Percentiles rank a stretch among this genome's conserved stretches.
Evolutionary conservation across 495 filamentous ascomycete species (phyloP).

Genomic region (Penicillium parvum): DNA sequence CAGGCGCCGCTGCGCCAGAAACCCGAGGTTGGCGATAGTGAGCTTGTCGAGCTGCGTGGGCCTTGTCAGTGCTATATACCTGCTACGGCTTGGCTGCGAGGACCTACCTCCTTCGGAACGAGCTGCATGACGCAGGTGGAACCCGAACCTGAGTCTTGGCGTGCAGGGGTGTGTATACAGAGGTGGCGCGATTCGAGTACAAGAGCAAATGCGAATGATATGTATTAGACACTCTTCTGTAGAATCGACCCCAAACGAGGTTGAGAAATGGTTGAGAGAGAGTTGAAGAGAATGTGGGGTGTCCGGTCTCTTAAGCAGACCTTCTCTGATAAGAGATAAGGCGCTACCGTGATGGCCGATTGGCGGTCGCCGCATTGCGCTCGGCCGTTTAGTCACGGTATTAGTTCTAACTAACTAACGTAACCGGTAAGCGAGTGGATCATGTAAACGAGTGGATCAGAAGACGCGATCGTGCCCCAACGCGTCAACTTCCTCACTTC

Average conservation of each 20-base stretch:
- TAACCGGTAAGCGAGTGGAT: no score
- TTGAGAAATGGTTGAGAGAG: neutral
- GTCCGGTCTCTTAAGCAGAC: neutral
- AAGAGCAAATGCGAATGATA: no score
- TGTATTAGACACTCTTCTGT: no score
- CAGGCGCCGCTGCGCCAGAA: constrained; percentile 82
- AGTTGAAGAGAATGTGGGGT: constrained; percentile 14
- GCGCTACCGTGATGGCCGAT: constrained; percentile 18
- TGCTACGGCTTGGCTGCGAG: constrained; percentile 10
- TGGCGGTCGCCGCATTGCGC: constrained; percentile 9
- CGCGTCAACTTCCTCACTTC: neutral
- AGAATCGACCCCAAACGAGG: no score
- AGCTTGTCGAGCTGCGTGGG: constrained; percentile 84
- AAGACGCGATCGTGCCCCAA: no score
- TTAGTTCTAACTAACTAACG: no score
- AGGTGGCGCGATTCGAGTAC: no score
- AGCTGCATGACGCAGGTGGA: constrained; percentile 64
- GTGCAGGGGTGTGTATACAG: no score
- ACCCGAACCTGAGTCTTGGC: constrained; percentile 20
- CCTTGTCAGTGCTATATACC: constrained; percentile 1
- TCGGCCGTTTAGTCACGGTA: constrained; percentile 24
- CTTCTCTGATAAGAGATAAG: constrained; percentile 6
- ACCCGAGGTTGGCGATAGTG: constrained; percentile 82
- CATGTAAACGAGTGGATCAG: no score
- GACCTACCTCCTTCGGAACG: constrained; percentile 74